Conservation (phyloP, 164 flowering plant species). For the Vitis rotundifolia region DNA sequence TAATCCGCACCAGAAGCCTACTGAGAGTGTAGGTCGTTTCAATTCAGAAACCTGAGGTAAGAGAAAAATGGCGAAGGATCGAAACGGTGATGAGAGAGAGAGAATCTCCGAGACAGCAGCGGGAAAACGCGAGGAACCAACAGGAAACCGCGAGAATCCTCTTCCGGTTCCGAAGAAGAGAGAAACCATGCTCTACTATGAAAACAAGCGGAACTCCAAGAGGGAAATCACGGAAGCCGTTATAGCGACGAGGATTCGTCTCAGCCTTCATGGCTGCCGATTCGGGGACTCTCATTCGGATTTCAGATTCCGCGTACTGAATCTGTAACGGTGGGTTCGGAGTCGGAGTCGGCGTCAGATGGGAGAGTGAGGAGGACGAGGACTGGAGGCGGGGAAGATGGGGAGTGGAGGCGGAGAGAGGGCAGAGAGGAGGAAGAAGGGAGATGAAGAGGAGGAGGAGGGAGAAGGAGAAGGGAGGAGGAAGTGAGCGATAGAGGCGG, state of each 20-base stretch:
- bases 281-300: no score
- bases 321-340: not conserved
- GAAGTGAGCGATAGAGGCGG: constrained; percentile 17
- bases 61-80: constrained; percentile 36
- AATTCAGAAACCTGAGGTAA: no score
- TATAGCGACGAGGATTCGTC: constrained; percentile 20
- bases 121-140: constrained; percentile 10
- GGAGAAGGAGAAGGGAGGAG: constrained; percentile 20
- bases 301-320: no score
- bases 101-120: constrained; percentile 15
- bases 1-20: no score
- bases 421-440: constrained; percentile 18
- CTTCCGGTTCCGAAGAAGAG: constrained; percentile 14
- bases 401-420: constrained; percentile 30
- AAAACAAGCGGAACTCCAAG: constrained; percentile 17
- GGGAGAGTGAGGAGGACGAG: constrained; percentile 25
- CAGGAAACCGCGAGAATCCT: constrained; percentile 22
- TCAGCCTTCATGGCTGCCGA: constrained; percentile 5
- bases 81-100: constrained; percentile 29
- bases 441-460: constrained; percentile 19
- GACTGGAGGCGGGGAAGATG: constrained; percentile 30
- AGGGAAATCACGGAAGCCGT: constrained; percentile 33
- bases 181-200: constrained; percentile 5
- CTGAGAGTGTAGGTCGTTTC: no score
- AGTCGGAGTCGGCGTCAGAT: constrained; percentile 10